Evolutionary conservation across 1,139 yeast species (phyloP).

Genomic region (Saccharomyces hybrid): DNA sequence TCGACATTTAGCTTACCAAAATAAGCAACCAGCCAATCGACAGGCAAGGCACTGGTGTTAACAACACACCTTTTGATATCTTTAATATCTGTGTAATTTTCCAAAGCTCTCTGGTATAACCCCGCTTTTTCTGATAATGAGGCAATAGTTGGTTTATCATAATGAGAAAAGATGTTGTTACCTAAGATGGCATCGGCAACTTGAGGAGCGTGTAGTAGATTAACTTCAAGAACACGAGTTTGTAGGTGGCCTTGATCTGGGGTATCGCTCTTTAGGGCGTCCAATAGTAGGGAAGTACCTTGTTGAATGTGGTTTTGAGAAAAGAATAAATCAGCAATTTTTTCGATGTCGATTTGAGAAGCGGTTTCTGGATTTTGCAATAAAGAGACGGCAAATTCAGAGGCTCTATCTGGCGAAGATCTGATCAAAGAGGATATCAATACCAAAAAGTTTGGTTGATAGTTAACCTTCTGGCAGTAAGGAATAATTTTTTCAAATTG

Average conservation of each 20-base stretch:
- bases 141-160: slow-evolving; percentile 90
- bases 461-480: slow-evolving; percentile 82
- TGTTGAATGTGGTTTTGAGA: slow-evolving; percentile 93
- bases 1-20: slow-evolving; percentile 93
- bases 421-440: slow-evolving; percentile 86
- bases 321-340: slow-evolving; percentile 86
- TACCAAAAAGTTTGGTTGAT: slow-evolving; percentile 83
- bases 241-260: slow-evolving; percentile 96
- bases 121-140: slow-evolving; percentile 91
- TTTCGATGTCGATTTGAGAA: slow-evolving; percentile 69
- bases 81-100: slow-evolving; percentile 86
- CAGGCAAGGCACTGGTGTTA: slow-evolving; percentile 77
- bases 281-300: slow-evolving; percentile 96
- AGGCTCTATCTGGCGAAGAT: slow-evolving; percentile 94
- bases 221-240: slow-evolving; percentile 88
- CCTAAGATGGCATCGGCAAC: slow-evolving; percentile 98
- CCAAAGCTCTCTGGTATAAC: slow-evolving; percentile 86
- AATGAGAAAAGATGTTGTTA: slow-evolving; percentile 90
- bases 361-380: slow-evolving; percentile 55
- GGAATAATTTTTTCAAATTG: slow-evolving; percentile 95
- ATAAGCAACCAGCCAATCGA: slow-evolving; percentile 88
- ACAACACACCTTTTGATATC: slow-evolving; percentile 93
- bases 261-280: slow-evolving; percentile 86
- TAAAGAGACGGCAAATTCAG: slow-evolving; percentile 89
- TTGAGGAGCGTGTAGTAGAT: slow-evolving; percentile 93